Evolutionary conservation across 116 monocot genomes (phyloP), one percentile per base, ranked within the genome.

Genomic region (Iris pallida): DNA sequence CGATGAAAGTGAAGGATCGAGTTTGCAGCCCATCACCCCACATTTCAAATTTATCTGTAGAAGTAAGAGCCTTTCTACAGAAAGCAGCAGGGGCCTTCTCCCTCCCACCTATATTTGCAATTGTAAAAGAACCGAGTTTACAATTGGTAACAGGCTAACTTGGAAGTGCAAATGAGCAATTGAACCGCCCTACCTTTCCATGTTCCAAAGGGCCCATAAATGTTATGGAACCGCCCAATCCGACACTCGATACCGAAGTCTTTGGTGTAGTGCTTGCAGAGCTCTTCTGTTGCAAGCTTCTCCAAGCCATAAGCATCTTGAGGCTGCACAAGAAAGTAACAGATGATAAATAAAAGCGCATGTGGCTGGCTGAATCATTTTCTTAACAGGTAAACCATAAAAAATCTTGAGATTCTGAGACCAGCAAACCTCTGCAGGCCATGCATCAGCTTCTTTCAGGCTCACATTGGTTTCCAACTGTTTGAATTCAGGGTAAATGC

Each of bases 231-330:
- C 52, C 94, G 75, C 7, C 94, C 94, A 57, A 94, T 75, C n/a
- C 94, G 80, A 47, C 94, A 94, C 51, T 90, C 94, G 71, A 94
- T 94, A 1, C 85, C 85, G 76, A 94, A 94, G 58, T 94, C 90
- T 52, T 87, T 90, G 8, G 80, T 94, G 59, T 94, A 94, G 68
- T 94, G 94, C 77, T 94, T 94, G 81, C 94, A 94, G 53, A 94
- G 66, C 57, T 94, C 94, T 74, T 94, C 94, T 11, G 88, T 85
- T 42, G 88, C 87, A 47, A 94, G 83, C 73, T 94, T 94, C 81
- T 94, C 94, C 66, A 94, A 71, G 56, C 90, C 94, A 81, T 94
- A 94, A 42, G 94, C 94, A 85, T 94, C 94, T 94, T 94, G 94
- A 67, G 94, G 90, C 94, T 94, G 69, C 58, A 81, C 7, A 4